Percentiles rank a stretch among this genome's conserved stretches.
Conservation (phyloP, 495 filamentous ascomycete genomes). For the Ramalina intermedia region DNA sequence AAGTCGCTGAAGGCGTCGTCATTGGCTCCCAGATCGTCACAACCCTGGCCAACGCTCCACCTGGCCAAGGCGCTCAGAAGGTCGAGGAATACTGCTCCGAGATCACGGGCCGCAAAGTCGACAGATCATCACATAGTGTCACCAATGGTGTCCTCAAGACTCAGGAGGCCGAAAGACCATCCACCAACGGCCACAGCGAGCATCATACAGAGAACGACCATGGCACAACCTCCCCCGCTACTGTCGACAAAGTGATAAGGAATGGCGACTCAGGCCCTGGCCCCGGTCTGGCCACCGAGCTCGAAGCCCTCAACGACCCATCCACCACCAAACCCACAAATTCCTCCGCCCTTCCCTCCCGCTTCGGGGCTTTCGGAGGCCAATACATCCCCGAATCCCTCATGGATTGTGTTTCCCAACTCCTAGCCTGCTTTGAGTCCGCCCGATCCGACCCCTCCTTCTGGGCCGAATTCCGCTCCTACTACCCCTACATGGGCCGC, state of each 20-base stretch:
- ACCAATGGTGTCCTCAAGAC: conserved; percentile 40
- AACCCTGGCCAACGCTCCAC: conserved; percentile 52
- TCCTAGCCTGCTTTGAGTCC: conserved; percentile 81
- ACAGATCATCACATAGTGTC: conserved; percentile 1
- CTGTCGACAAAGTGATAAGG: conserved; percentile 47
- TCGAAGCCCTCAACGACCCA: conserved; percentile 52
- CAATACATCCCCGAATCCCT: conserved; percentile 96
- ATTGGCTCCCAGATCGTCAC: conserved; percentile 91
- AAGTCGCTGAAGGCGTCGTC: conserved; percentile 87
- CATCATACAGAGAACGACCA: conserved; percentile 19
- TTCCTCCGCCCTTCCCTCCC: conserved; percentile 59
- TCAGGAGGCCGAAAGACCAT: conserved; percentile 32
- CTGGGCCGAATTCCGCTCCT: conserved; percentile 93
- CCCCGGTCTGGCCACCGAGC: conserved; percentile 53
- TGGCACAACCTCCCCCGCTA: conserved; percentile 23
- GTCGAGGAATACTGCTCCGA: conserved; percentile 78
- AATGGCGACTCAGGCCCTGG: conserved; percentile 41
- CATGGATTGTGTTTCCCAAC: conserved; percentile 88
- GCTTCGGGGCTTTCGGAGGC: conserved; percentile 96
- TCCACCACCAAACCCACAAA: conserved; percentile 37
- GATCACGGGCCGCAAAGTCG: conserved; percentile 47
- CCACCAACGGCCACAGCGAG: conserved; percentile 25
- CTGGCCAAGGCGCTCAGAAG: conserved; percentile 53
- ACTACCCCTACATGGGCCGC: conserved; percentile 96
- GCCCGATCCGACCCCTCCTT: conserved; percentile 76